Conservation (phyloP, 2,329 filamentous ascomycete species). For the Aspergillus chevalieri region DNA sequence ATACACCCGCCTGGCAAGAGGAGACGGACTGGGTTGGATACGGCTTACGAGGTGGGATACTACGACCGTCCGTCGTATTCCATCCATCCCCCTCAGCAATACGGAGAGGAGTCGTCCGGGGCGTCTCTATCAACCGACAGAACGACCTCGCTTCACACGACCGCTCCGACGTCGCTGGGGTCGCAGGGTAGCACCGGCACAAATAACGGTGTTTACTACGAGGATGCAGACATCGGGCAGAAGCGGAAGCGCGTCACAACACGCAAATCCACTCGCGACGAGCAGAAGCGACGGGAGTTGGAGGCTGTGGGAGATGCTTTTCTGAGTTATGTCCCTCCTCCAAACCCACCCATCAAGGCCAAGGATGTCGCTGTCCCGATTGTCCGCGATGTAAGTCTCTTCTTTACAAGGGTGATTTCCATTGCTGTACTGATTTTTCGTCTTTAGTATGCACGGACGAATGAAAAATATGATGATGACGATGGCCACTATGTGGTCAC, state of each 20-base stretch:
- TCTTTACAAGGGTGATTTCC: background rate
- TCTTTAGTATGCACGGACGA: slow-evolving; percentile 42
- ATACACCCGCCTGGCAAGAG: slow-evolving; percentile 57
- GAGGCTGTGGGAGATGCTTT: slow-evolving; percentile 66
- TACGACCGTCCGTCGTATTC: slow-evolving; percentile 67
- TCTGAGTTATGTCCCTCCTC: slow-evolving; percentile 76
- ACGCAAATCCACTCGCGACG: slow-evolving; percentile 72
- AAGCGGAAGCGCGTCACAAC: slow-evolving; percentile 78
- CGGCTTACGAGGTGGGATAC: slow-evolving; percentile 63
- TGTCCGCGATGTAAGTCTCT: slow-evolving; percentile 50
- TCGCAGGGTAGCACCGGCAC: slow-evolving; percentile 52
- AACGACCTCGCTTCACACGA: slow-evolving; percentile 77
- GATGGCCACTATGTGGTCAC: slow-evolving; percentile 96
- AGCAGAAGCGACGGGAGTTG: slow-evolving; percentile 70
- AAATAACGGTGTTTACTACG: slow-evolving; percentile 57
- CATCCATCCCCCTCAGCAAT: slow-evolving; percentile 60
- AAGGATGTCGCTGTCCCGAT: slow-evolving; percentile 64
- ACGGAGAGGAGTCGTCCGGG: slow-evolving; percentile 59
- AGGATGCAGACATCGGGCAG: slow-evolving; percentile 65
- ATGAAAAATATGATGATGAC: slow-evolving; percentile 83
- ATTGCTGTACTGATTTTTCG: background rate
- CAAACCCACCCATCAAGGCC: slow-evolving; percentile 84
- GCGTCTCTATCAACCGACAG: slow-evolving; percentile 77
- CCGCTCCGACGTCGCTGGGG: slow-evolving; percentile 78
- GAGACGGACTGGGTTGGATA: slow-evolving; percentile 60